A percentile compares a stretch with the other conserved stretches of the same genome.
phyloP scores from a whole-genome alignment of 495 filamentous ascomycete genomes.

The Mycothermus thermophilus region DNA sequence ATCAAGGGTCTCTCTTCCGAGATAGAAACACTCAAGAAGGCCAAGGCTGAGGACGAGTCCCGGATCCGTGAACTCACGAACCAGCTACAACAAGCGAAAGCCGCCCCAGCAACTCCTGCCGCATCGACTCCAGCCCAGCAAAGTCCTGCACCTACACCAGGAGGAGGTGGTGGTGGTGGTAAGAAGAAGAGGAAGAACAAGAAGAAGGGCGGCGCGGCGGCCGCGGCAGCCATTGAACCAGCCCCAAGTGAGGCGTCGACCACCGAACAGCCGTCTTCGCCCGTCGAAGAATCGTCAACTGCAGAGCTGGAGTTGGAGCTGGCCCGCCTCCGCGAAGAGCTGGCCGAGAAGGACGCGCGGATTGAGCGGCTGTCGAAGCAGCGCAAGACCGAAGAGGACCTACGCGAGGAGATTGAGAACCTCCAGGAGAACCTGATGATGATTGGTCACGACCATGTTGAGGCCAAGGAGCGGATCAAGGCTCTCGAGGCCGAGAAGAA shows the following conservation, averaged over 20 bases:
- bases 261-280: slow-evolving; percentile 13
- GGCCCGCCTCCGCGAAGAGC: slow-evolving; percentile 38
- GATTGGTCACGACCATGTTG: slow-evolving; percentile 67
- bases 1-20: slow-evolving; percentile 20
- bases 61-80: slow-evolving; percentile 23
- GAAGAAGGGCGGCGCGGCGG: slow-evolving; percentile 55
- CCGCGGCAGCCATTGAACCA: slow-evolving; percentile 12
- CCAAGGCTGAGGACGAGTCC: slow-evolving; percentile 19
- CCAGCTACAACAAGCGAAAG: slow-evolving; percentile 17
- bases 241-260: slow-evolving; percentile 15
- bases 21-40: slow-evolving; percentile 24
- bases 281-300: slow-evolving; percentile 12
- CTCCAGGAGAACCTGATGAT: slow-evolving; percentile 63
- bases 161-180: slow-evolving; percentile 16
- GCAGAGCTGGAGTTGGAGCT: slow-evolving; percentile 29
- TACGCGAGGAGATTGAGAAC: slow-evolving; percentile 75
- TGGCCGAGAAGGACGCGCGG: slow-evolving; percentile 55
- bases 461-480: slow-evolving; percentile 66
- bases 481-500: slow-evolving; percentile 31
- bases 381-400: slow-evolving; percentile 59
- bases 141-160: slow-evolving; percentile 7
- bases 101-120: slow-evolving; percentile 6
- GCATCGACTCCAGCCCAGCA: slow-evolving; percentile 6
- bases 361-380: slow-evolving; percentile 54
- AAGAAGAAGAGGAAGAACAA: slow-evolving; percentile 87